Evolutionary conservation across 2,329 filamentous ascomycete species (phyloP).

Genomic region (Penicillium occitanis): DNA sequence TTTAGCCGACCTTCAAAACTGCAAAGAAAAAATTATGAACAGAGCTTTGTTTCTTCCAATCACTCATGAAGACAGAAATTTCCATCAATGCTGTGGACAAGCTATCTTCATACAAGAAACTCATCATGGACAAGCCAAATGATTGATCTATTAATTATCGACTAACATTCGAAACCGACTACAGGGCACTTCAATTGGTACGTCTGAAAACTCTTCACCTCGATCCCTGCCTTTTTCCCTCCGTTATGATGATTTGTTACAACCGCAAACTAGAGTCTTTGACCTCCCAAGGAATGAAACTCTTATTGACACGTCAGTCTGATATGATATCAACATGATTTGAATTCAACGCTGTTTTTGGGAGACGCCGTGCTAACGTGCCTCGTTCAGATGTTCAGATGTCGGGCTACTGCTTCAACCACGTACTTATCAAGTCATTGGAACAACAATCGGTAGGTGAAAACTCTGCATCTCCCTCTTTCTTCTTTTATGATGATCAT

Average conservation of each 20-base stretch:
- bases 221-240: conserved; percentile 24
- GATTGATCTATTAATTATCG: neutral
- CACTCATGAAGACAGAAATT: neutral
- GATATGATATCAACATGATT: conserved; percentile 50
- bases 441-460: conserved; percentile 29
- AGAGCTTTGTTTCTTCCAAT: neutral
- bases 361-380: conserved; percentile 7
- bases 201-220: conserved; percentile 16
- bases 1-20: conserved; percentile 20
- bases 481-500: conserved; percentile 61
- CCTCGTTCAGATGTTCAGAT: neutral
- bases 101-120: neutral
- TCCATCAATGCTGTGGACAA: conserved; percentile 12
- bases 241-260: conserved; percentile 71
- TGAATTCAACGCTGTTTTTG: neutral
- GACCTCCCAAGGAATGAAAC: conserved; percentile 79
- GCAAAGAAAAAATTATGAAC: conserved; percentile 13
- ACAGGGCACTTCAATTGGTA: conserved; percentile 17
- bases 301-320: conserved; percentile 87
- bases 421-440: neutral
- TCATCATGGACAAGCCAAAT: neutral
- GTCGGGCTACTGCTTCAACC: neutral
- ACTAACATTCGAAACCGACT: neutral
- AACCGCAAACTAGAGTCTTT: conserved; percentile 99
- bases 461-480: neutral